Evolutionary conservation across 495 filamentous ascomycete species (phyloP).

Genomic region (Penicillium cosmopolitanum): DNA sequence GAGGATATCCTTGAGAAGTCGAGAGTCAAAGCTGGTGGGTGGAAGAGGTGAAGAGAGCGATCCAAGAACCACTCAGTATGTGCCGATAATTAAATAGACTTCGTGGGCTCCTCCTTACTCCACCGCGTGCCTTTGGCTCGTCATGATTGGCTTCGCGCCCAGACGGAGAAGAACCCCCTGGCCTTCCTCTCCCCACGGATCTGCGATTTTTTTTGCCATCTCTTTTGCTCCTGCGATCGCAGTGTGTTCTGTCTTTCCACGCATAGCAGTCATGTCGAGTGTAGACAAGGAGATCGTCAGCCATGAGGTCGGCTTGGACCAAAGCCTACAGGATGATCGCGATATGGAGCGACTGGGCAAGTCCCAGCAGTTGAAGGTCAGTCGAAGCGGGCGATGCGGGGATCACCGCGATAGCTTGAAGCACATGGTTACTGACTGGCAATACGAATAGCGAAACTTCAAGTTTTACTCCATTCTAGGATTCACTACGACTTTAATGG

Average conservation of each 20-base stretch:
- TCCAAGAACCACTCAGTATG: not conserved
- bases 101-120: slow-evolving; percentile 5
- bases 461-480: slow-evolving; percentile 50
- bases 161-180: slow-evolving; percentile 3
- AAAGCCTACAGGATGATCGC: slow-evolving; percentile 35
- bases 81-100: slow-evolving; percentile 1
- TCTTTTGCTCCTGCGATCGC: slow-evolving; percentile 2
- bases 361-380: slow-evolving; percentile 43
- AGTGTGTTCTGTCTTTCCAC: not conserved
- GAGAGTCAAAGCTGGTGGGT: not conserved
- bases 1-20: not conserved
- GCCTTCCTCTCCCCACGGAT: slow-evolving; percentile 8
- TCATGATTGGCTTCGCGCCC: slow-evolving; percentile 6
- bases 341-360: slow-evolving; percentile 48
- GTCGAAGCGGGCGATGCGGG: slow-evolving; percentile 10
- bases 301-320: slow-evolving; percentile 27
- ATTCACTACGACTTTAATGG: slow-evolving; percentile 51
- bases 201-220: slow-evolving; percentile 9
- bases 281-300: slow-evolving; percentile 23
- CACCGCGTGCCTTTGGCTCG: not conserved
- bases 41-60: not conserved
- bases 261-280: slow-evolving; percentile 8
- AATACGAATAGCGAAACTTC: slow-evolving; percentile 41
- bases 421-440: slow-evolving; percentile 12
- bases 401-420: not conserved